Conservation (phyloP, 2,329 filamentous ascomycete genomes). For the Ceratocystis ficicola region DNA sequence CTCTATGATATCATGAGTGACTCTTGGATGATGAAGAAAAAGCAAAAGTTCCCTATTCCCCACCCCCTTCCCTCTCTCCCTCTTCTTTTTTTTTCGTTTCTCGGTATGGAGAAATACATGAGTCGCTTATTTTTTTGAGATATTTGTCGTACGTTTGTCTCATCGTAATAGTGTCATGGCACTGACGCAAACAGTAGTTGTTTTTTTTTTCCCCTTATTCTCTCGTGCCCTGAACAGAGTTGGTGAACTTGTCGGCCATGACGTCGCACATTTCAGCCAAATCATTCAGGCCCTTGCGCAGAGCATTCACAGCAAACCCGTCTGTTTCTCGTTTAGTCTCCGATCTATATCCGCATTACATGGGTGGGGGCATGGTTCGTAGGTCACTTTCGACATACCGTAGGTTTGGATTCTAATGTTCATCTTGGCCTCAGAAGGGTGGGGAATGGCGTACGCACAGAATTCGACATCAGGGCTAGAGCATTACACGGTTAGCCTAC, state of each 20-base stretch:
- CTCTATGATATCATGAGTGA: slow-evolving; percentile 10
- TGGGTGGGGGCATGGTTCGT: background rate
- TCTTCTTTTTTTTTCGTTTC: background rate
- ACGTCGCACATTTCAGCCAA: slow-evolving; percentile 87
- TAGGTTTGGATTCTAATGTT: slow-evolving; percentile 96
- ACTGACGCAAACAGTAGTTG: background rate
- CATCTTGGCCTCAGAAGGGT: slow-evolving; percentile 93
- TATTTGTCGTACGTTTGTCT: slow-evolving; percentile 9
- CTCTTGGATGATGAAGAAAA: slow-evolving; percentile 12
- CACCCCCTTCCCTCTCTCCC: background rate
- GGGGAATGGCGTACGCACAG: slow-evolving; percentile 94
- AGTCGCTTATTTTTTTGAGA: slow-evolving; percentile 13
- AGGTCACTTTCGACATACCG: slow-evolving; percentile 43
- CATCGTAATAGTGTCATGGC: background rate
- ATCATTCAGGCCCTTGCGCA: slow-evolving; percentile 82
- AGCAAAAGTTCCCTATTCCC: background rate
- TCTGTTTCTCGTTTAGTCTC: slow-evolving; percentile 38
- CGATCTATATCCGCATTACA: background rate
- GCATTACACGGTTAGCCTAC: background rate
- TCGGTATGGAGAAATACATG: background rate
- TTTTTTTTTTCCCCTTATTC: slow-evolving; percentile 15
- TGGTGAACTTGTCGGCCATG: slow-evolving; percentile 77
- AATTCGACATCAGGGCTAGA: slow-evolving; percentile 87
- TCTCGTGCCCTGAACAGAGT: slow-evolving; percentile 43
- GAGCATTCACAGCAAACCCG: slow-evolving; percentile 65